Percentiles rank a stretch among this genome's conserved stretches.
These are phyloP conservation scores for Fusarium sp. DNA, from an alignment of 2,329 filamentous ascomycete genomes.

Conservation along the genomic window DNA sequence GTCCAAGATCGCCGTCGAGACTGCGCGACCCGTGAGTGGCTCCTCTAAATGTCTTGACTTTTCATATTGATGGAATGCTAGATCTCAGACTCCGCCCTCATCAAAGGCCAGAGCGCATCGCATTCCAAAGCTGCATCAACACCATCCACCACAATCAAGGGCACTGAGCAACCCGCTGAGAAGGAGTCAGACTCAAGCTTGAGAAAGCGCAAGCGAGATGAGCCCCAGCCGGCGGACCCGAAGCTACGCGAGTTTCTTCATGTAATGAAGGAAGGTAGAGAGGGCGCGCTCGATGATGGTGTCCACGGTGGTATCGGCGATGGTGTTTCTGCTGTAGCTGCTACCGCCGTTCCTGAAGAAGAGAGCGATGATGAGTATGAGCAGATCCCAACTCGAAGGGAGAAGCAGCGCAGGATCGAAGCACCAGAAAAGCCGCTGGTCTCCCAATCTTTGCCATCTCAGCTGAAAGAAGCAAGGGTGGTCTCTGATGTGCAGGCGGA, in stretches of 20 bases:
- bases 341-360: constrained; percentile 60
- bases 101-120: constrained; percentile 46
- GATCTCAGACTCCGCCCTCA: constrained; percentile 59
- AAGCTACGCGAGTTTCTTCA: constrained; percentile 89
- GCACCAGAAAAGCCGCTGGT: constrained; percentile 42
- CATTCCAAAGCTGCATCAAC: constrained; percentile 43
- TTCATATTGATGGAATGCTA: constrained; percentile 55
- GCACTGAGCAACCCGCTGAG: constrained; percentile 39
- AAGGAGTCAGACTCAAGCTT: constrained; percentile 59
- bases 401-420: constrained; percentile 58
- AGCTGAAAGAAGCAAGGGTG: constrained; percentile 35
- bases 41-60: constrained; percentile 33
- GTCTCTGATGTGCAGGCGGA: constrained; percentile 23
- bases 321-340: constrained; percentile 37
- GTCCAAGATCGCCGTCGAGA: constrained; percentile 91
- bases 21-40: constrained; percentile 79
- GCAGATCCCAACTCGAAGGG: constrained; percentile 66
- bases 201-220: constrained; percentile 77
- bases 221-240: constrained; percentile 72
- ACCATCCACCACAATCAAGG: constrained; percentile 32
- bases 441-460: constrained; percentile 31
- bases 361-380: constrained; percentile 85
- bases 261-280: constrained; percentile 74
- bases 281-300: constrained; percentile 52
- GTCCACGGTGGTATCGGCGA: constrained; percentile 40